Base-by-base conservation (phyloP, 495 filamentous ascomycete genomes). In the Parathielavia appendiculata region DNA sequence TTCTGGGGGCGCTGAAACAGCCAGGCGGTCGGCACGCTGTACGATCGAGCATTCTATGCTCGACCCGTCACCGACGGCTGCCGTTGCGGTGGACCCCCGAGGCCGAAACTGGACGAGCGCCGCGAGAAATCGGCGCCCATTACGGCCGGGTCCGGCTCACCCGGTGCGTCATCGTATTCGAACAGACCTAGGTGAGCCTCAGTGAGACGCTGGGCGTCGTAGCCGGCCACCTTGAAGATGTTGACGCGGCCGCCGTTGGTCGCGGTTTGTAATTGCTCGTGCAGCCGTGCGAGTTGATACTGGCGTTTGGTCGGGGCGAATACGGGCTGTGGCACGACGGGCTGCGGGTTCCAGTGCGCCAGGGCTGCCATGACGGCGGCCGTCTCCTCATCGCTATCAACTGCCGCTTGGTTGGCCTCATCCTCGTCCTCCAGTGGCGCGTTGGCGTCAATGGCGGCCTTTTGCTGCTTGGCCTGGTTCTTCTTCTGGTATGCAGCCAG, bases 391-490 rank as follows among this genome's bases (percentile, higher is more conserved):
- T 97, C 93, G 2, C 86, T 90, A 71, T 98, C 95, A 30, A 97
- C 85, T 0, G 87, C 80, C 1, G 79, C 86, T 22, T 78, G 81
- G 34, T 86, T 87, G 53, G 78, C 79, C 48, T 87, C 88, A 17
- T 89, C 86, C 50, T 96, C 92, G 50, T 97, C 91, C 56, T 89
- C 86, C 6, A 92, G 73, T n/a, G 92, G 91, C 9, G 90, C 91
- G 68, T 92, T 92, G 61, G 92, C 92, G 68, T 96, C 91, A 63
- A 98, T 88, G 35, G 90, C 89, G 41, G 90, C 91, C 75, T 95
- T 95, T 69, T 97, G 92, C 75, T 93, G 89, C 65, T 95, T 92
- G 13, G 93, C 93, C 73, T 97, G 93, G 69, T 97, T 98, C 79
- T 95, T 96, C 80, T 97, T 97, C 76, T 98, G 93, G 71, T 98